Base-by-base conservation (phyloP, 768 basidiomycete genomes). In the Porphyrellus cyaneotinctus region DNA sequence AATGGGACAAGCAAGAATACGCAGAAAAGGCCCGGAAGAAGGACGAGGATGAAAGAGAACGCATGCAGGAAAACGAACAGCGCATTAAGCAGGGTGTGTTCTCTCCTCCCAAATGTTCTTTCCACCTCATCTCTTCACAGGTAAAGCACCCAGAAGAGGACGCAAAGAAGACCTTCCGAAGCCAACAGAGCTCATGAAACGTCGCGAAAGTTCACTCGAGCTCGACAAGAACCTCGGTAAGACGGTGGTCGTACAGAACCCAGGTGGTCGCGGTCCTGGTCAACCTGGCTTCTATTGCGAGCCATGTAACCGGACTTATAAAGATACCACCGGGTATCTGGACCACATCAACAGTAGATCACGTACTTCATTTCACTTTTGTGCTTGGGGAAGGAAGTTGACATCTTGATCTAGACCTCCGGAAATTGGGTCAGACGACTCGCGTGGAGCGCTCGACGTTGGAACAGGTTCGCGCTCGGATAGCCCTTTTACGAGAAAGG, bases 221-320 rank as follows among this genome's bases (percentile, higher is more conserved):
- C 83, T 99, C 23, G 92, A 97, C 63, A 97, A 95, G 76, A 97
- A 98, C 71, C 78, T 97, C 31, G 81, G 81, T 62, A 98, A 97
- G 79, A 95, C 90, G 1, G 89, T 95, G 80, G 87, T 99, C 54
- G 94, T 99, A 12, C 85, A 91, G 63, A 86, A 87, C 64, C 81
- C 84, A 2, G 82, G 87, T 35, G 90, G 83, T 17, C 79, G 83
- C 57, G 95, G 95, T 2, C 81, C 93, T 17, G 93, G 95, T 4
- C 87, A 93, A 57, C 93, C 94, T 22, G 94, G 94, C 0, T 99
- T 97, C 73, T 88, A 81, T 70, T 99, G 97, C 64, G 94, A 95
- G 64, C 73, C 87, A 10, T 99, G 97, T 69, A 87, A 82, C 60
- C 77, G 92, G 59, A 95, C 88, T 15, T 90, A 92, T 73, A 97